Evolutionary conservation across 257 asterid genomes (phyloP).

Genomic region (Capsicum chinense): DNA sequence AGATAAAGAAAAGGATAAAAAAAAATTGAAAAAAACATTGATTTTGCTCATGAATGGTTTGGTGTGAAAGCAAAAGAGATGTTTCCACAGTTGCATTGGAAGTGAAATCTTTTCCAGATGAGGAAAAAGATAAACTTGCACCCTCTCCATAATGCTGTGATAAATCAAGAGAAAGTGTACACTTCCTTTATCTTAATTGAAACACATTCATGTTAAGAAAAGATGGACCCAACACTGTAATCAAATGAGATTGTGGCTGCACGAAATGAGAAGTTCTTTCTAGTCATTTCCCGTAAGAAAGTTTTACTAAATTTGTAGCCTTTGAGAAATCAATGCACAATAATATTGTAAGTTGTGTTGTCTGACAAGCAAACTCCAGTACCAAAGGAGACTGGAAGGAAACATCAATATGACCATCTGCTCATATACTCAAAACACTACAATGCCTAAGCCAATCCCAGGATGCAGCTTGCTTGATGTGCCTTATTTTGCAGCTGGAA

Average conservation of each 20-base stretch:
- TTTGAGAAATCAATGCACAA: too few species aligned
- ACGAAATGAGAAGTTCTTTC: background rate
- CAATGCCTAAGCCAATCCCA: background rate
- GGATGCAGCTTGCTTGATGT: background rate
- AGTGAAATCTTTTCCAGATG: background rate
- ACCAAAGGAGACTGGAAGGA: background rate
- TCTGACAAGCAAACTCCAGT: background rate
- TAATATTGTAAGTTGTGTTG: too few species aligned
- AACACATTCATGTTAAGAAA: background rate
- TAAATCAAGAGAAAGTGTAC: background rate
- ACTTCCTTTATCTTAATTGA: background rate
- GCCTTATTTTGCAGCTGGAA: constrained; percentile 22
- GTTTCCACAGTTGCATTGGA: background rate
- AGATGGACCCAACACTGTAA: background rate
- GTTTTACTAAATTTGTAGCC: background rate
- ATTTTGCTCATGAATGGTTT: background rate
- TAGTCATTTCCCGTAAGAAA: background rate
- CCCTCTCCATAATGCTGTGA: background rate
- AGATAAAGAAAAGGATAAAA: background rate
- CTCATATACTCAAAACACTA: background rate
- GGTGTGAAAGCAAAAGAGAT: background rate
- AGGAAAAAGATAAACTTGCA: background rate
- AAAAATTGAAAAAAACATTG: background rate
- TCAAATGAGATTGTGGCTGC: background rate
- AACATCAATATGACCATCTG: background rate